Conservation (phyloP, 352 stramenopile genomes). For the Phytophthora fragariae region DNA sequence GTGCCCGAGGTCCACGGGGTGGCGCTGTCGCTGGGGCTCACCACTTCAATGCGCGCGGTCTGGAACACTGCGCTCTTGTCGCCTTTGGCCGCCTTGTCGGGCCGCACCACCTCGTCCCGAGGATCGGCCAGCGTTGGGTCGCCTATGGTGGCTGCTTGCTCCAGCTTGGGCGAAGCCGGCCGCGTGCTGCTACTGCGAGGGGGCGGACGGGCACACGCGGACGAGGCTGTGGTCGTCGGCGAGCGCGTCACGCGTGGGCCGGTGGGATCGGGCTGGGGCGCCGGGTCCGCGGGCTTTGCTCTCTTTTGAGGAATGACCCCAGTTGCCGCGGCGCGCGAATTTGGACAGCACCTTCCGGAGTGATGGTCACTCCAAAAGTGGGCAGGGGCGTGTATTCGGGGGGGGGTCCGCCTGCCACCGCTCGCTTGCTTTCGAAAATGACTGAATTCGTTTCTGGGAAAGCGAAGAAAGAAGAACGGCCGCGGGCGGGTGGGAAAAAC, state of each 20-base stretch:
- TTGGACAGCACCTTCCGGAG: conserved; percentile 34
- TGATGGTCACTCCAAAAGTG: conserved; percentile 55
- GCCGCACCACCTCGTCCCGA: conserved; percentile 49
- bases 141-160: conserved; percentile 51
- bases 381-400: conserved; percentile 49
- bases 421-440: conserved; percentile 66
- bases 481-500: conserved; percentile 34
- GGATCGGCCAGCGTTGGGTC: conserved; percentile 44
- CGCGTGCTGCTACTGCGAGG: conserved; percentile 11
- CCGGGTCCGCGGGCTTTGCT: conserved; percentile 39
- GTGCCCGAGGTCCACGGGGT: conserved; percentile 54
- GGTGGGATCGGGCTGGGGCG: neutral
- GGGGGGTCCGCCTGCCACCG: conserved; percentile 46
- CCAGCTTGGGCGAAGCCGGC: conserved; percentile 30
- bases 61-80: conserved; percentile 46
- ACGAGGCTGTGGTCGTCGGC: conserved; percentile 2
- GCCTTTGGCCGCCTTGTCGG: conserved; percentile 33
- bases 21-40: conserved; percentile 53
- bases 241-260: conserved; percentile 4
- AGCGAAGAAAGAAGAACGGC: conserved; percentile 46
- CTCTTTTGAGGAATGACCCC: conserved; percentile 68
- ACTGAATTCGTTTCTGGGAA: conserved; percentile 50
- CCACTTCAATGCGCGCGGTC: conserved; percentile 59
- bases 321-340: conserved; percentile 38
- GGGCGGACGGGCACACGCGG: conserved; percentile 2